Evolutionary conservation across 345 rosid species (phyloP), one percentile per base, ranked within the genome.

Genomic region (Pistacia atlantica): DNA sequence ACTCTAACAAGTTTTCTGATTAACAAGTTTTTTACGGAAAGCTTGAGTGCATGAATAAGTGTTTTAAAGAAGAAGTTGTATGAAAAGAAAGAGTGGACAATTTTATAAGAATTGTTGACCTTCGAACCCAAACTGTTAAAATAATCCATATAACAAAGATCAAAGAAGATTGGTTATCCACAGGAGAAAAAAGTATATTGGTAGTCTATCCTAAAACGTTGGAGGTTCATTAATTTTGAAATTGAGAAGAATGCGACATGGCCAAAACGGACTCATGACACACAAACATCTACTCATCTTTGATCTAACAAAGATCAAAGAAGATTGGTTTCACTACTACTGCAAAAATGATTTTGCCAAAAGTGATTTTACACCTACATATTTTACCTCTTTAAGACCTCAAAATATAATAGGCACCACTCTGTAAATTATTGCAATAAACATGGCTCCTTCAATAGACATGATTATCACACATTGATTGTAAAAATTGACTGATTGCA

Each of bases 31-130:
- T 25, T 0, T 59, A 37, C 42, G 65, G 76, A 37, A 76, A 22
- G 57, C 54, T 68, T 80, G 77, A 73, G 74, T 79, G 77, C 74
- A 56, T 18, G 20, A 33, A 17, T 37, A 35, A 25, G 25, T 72
- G 11, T 56, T 18, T 31, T 60, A 18, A 2, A 22, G 52, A 52
- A 22, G 59, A 62, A 74, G 54, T 25, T 25, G 25, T 25, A 25
- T 48, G 80, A 66, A 57, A 75, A 75, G 81, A 78, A 77, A 52
- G 38, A 37, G 71, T 54, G 63, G 70, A 65, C 62, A 52, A 33
- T 13, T 63, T 64, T 61, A 8, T 42, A 52, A 54, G 72, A 79
- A 81, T 55, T 61, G 78, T 73, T 81, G 37, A 75, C 84, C 80
- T 37, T 79, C 28, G 5, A 75, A 70, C 59, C 5, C 12, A 67